These are phyloP conservation scores for Brettanomyces sp. DNA, from an alignment of 805 yeast species.

Conservation along the genomic window DNA sequence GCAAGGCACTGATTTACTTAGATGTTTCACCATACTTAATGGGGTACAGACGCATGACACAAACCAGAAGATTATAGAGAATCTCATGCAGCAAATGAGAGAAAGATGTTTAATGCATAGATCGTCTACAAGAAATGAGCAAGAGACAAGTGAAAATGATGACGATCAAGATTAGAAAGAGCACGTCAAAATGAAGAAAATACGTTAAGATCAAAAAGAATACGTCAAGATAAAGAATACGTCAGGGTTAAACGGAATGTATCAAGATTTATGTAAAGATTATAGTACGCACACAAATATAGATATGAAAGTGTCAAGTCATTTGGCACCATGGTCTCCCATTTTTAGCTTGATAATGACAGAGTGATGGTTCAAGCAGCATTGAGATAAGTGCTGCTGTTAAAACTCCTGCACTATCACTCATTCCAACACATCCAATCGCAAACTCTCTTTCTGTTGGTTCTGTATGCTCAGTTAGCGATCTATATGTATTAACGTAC, in stretches of 20 bases:
- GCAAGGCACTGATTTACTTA: constrained; percentile 28
- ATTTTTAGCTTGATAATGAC: constrained; percentile 56
- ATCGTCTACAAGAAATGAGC: not conserved
- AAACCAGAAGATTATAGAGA: constrained; percentile 51
- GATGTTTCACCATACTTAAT: constrained; percentile 53
- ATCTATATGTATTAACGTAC: constrained; percentile 80
- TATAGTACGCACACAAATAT: not conserved
- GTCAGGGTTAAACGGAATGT: not conserved
- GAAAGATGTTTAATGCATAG: constrained; percentile 13
- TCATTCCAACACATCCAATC: constrained; percentile 73
- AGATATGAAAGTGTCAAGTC: constrained; percentile 3
- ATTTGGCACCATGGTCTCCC: constrained; percentile 76
- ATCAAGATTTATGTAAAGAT: not conserved
- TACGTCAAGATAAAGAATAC: no score
- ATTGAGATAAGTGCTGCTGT: constrained; percentile 70
- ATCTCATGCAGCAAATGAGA: constrained; percentile 27
- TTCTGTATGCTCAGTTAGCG: constrained; percentile 53
- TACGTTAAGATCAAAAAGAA: no score
- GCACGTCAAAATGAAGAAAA: no score
- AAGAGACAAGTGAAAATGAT: not conserved
- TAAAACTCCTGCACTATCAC: constrained; percentile 80
- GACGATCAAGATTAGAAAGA: no score
- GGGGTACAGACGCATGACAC: constrained; percentile 45
- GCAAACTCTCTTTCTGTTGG: constrained; percentile 60
- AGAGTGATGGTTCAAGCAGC: constrained; percentile 64